phyloP scores from a whole-genome alignment of 2,329 filamentous ascomycete species.

The Colletotrichum spinosum region DNA sequence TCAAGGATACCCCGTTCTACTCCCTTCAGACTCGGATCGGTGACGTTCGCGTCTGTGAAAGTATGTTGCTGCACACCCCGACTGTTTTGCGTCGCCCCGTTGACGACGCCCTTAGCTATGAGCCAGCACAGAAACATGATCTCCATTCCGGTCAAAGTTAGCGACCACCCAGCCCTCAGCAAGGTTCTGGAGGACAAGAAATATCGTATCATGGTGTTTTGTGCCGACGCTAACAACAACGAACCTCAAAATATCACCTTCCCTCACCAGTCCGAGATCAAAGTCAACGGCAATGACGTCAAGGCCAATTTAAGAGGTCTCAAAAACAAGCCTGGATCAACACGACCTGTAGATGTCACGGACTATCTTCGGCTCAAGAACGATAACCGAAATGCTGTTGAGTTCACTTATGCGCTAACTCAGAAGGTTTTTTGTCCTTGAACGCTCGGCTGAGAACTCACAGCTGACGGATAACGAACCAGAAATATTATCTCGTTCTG shows the following conservation, averaged over 20 bases:
- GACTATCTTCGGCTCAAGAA: conserved; percentile 76
- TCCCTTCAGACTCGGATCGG: conserved; percentile 75
- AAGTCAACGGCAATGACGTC: conserved; percentile 87
- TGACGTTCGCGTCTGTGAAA: conserved; percentile 75
- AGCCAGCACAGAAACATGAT: conserved; percentile 65
- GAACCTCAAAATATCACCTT: conserved; percentile 82
- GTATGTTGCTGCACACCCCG: conserved; percentile 59
- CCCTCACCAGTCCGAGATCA: conserved; percentile 91
- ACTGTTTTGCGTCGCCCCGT: conserved; percentile 11
- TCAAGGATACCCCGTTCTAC: conserved; percentile 89
- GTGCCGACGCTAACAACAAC: conserved; percentile 72
- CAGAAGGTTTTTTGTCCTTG: conserved; percentile 73
- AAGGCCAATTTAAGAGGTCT: conserved; percentile 94
- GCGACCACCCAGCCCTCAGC: conserved; percentile 64
- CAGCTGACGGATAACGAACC: conserved; percentile 34
- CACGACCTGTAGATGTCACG: conserved; percentile 92
- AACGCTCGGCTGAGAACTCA: conserved; percentile 19
- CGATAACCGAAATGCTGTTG: conserved; percentile 75
- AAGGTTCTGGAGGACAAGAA: conserved; percentile 70
- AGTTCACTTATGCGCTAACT: conserved; percentile 93
- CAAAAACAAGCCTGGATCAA: conserved; percentile 96
- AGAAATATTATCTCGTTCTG: conserved; percentile 80
- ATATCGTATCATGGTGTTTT: conserved; percentile 85
- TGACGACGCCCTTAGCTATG: conserved; percentile 58
- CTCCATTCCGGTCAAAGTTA: conserved; percentile 56